phyloP scores from a whole-genome alignment of 306 rosid species.

The Styphnolobium japonicum region DNA sequence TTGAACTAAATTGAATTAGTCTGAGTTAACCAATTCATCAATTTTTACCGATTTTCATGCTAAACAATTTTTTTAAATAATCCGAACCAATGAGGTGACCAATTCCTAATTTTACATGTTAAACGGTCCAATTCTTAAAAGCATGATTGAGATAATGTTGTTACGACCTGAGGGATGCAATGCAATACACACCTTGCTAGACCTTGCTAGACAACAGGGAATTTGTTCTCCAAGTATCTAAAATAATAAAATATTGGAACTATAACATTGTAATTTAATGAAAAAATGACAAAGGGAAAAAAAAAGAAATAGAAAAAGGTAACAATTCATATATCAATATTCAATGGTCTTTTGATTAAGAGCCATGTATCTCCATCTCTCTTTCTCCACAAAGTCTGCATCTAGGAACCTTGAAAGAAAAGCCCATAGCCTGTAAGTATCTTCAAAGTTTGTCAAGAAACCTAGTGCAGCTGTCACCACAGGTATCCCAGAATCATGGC shows the following conservation, averaged over 20 bases:
- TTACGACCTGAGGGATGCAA: too few relatives aligned
- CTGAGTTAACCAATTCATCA: too few relatives aligned
- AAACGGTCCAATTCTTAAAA: too few relatives aligned
- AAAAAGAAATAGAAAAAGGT: background rate
- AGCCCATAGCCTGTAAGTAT: conserved; percentile 60
- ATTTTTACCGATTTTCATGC: too few relatives aligned
- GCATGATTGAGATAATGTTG: too few relatives aligned
- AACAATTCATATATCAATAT: conserved; percentile 38
- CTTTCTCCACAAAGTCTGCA: conserved; percentile 76
- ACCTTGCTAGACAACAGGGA: background rate
- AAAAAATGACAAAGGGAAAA: background rate
- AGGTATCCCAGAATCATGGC: conserved; percentile 22
- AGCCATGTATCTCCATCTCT: conserved; percentile 65
- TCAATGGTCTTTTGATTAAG: conserved; percentile 59
- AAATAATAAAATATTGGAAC: background rate
- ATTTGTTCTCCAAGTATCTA: background rate
- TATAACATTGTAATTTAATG: background rate
- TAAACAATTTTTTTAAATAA: too few relatives aligned
- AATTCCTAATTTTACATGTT: too few relatives aligned
- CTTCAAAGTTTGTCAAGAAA: conserved; percentile 61
- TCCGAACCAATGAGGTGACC: too few relatives aligned
- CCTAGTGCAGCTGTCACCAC: conserved; percentile 46
- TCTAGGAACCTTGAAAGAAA: conserved; percentile 65
- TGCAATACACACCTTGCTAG: too few relatives aligned
- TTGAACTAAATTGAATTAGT: too few relatives aligned